A percentile compares a stretch with the other conserved stretches of the same genome.
Conservation (phyloP, 2,329 filamentous ascomycete species). For the Periconia macrospinosa region DNA sequence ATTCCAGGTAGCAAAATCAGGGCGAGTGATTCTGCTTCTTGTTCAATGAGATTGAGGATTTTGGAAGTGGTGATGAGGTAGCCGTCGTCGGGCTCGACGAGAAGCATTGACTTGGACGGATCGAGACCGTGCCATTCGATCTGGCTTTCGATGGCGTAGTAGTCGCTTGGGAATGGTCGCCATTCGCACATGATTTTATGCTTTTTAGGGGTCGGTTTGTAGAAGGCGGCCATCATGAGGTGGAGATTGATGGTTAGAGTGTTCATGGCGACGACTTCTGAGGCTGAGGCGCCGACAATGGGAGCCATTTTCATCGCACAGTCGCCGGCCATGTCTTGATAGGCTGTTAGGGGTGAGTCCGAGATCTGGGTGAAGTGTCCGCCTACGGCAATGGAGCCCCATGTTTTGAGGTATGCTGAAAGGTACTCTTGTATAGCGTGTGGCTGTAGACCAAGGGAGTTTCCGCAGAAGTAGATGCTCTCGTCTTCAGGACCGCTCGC, state of each 20-base stretch:
- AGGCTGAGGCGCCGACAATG: constrained; percentile 71
- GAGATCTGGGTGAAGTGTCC: constrained; percentile 75
- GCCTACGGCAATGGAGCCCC: constrained; percentile 80
- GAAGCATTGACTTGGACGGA: constrained; percentile 66
- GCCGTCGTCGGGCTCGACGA: constrained; percentile 67
- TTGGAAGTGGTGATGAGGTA: constrained; percentile 66
- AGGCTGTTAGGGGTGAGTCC: constrained; percentile 70
- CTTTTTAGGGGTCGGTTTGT: constrained; percentile 64
- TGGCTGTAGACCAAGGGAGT: constrained; percentile 84
- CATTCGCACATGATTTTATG: constrained; percentile 85
- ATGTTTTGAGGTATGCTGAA: constrained; percentile 74
- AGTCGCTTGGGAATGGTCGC: constrained; percentile 86
- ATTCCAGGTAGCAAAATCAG: constrained; percentile 81
- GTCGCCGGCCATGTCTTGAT: constrained; percentile 76
- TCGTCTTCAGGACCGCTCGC: constrained; percentile 43
- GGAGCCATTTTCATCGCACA: constrained; percentile 70
- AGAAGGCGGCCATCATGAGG: constrained; percentile 83
- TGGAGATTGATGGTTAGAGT: constrained; percentile 81
- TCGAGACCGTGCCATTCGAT: constrained; percentile 71
- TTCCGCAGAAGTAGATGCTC: constrained; percentile 82
- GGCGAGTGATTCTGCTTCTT: constrained; percentile 71
- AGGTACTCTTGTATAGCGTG: constrained; percentile 67
- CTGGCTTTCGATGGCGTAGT: constrained; percentile 83
- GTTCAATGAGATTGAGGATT: constrained; percentile 71
- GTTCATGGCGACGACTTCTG: constrained; percentile 85